Evolutionary conservation across 208 protist species (phyloP).

Genomic region (Leptomonas seymouri): DNA sequence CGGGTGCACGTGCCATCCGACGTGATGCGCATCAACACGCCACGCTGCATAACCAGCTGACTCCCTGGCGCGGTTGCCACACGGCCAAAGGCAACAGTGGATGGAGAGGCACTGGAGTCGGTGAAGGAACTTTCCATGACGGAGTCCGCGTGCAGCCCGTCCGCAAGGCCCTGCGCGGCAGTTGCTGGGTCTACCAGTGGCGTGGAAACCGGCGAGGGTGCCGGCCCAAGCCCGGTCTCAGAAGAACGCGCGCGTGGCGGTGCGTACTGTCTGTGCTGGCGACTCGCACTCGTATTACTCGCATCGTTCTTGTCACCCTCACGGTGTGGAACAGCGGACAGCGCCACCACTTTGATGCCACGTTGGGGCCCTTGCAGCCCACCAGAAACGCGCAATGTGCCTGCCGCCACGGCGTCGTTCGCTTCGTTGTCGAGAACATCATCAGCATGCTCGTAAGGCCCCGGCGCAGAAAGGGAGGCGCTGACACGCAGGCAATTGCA

Average conservation of each 20-base stretch:
- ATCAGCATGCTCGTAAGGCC: neutral
- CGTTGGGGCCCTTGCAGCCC: neutral
- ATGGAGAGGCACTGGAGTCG: slow-evolving; percentile 25
- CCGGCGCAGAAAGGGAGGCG: neutral
- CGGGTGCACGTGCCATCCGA: slow-evolving; percentile 26
- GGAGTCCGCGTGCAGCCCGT: slow-evolving; percentile 2
- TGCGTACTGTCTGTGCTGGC: slow-evolving; percentile 22
- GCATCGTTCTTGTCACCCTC: neutral
- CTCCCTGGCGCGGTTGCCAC: slow-evolving; percentile 14
- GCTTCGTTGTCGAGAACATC: neutral
- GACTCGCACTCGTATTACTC: neutral
- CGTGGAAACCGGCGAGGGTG: neutral
- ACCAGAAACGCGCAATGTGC: slow-evolving; percentile 5
- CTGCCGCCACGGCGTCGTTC: neutral
- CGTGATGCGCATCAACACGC: slow-evolving; percentile 43
- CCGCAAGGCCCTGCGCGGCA: neutral
- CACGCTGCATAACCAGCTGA: slow-evolving; percentile 56
- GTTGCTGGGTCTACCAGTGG: too few species aligned
- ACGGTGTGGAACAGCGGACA: neutral
- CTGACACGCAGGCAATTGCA: neutral
- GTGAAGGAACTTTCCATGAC: slow-evolving; percentile 18
- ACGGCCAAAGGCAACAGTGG: slow-evolving; percentile 13
- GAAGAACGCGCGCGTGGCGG: slow-evolving; percentile 21
- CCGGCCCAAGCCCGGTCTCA: neutral
- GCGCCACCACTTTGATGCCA: neutral